Conservation (phyloP, 192 early-diverging fungal species). For the Piromyces finnis region DNA sequence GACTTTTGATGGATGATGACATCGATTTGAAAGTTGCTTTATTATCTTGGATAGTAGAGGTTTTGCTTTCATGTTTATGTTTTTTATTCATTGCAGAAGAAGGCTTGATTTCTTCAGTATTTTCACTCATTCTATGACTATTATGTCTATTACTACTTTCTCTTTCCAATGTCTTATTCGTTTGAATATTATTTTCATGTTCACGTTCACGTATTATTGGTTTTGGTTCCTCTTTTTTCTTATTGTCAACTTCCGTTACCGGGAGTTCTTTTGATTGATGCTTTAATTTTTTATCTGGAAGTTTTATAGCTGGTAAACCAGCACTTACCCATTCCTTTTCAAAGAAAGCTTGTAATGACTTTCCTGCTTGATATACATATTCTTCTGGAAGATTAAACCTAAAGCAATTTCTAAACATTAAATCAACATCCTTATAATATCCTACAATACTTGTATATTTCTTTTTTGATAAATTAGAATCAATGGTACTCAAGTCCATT, state of each 20-base stretch:
- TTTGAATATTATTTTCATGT: neutral
- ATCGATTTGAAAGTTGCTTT: neutral
- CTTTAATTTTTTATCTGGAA: neutral
- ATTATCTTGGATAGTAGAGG: too few species aligned
- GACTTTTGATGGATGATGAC: neutral
- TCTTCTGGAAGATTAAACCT: conserved; percentile 47
- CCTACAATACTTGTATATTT: conserved; percentile 19
- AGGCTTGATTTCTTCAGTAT: neutral
- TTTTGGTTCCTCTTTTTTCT: neutral
- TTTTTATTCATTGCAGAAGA: neutral
- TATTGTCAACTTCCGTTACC: neutral
- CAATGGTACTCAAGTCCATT: conserved; percentile 55
- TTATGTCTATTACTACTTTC: neutral
- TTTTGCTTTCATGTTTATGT: neutral
- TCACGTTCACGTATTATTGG: neutral
- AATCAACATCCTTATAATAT: conserved; percentile 22
- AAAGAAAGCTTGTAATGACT: conserved; percentile 8
- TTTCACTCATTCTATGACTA: neutral
- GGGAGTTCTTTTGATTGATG: neutral
- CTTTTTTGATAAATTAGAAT: conserved; percentile 23
- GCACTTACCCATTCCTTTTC: conserved; percentile 8
- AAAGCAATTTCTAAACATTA: conserved; percentile 45
- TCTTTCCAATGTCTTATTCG: neutral
- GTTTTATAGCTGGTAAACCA: neutral
- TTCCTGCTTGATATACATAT: conserved; percentile 14